Evolutionary conservation across 2,329 filamentous ascomycete species (phyloP).

Genomic region (Neoascochyta sp.): DNA sequence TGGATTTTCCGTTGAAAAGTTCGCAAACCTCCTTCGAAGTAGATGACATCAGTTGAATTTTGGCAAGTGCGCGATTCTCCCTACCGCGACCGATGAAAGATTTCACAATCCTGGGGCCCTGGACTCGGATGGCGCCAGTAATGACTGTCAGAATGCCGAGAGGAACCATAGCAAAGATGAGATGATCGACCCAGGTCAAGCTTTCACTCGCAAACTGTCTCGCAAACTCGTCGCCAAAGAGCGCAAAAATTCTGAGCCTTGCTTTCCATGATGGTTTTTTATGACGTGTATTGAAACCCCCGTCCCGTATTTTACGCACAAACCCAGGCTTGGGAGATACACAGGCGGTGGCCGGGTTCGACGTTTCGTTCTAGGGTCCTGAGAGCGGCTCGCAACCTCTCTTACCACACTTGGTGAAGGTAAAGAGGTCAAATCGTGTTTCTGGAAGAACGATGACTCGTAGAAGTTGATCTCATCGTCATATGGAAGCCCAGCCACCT

Average conservation of each 20-base stretch:
- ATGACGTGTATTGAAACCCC: no score
- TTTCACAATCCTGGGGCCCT: conserved; percentile 26
- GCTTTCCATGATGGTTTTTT: no score
- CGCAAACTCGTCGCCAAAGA: conserved; percentile 33
- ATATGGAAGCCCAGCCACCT: no score
- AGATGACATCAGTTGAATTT: conserved; percentile 43
- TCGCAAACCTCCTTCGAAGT: conserved; percentile 28
- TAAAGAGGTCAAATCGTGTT: no score
- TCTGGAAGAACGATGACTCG: no score
- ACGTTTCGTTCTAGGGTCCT: no score
- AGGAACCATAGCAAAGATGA: conserved; percentile 38
- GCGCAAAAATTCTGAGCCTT: conserved; percentile 34
- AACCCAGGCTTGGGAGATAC: no score
- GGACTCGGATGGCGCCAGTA: conserved; percentile 28
- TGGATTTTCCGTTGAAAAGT: conserved; percentile 2
- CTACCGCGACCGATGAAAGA: conserved; percentile 42
- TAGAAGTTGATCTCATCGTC: no score
- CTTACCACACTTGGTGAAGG: no score
- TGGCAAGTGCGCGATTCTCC: conserved; percentile 33
- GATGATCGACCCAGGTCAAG: conserved; percentile 19
- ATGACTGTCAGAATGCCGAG: conserved; percentile 43
- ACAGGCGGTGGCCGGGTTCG: no score
- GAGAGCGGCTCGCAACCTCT: no score
- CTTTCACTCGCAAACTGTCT: conserved; percentile 34
- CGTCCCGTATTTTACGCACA: conserved; percentile 37